Evolutionary conservation across 2,329 filamentous ascomycete species (phyloP).

Genomic region (Trichophyton mentagrophytes): DNA sequence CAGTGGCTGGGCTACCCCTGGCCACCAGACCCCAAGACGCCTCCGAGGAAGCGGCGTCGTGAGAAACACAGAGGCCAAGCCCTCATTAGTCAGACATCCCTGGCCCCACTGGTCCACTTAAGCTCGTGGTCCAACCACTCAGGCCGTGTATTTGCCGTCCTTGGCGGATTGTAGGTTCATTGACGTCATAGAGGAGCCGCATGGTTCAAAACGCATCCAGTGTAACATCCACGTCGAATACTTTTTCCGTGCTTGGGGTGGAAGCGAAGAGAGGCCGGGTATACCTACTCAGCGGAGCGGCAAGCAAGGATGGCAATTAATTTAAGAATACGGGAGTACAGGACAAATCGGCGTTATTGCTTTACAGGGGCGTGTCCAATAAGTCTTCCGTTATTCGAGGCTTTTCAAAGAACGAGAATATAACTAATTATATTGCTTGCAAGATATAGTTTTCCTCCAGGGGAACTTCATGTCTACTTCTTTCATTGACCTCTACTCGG

Average conservation of each 20-base stretch:
- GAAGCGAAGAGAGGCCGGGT: background rate
- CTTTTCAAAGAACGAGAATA: background rate
- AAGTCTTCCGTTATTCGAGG: background rate
- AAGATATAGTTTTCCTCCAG: too few relatives aligned
- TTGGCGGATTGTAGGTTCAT: background rate
- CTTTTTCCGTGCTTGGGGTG: background rate
- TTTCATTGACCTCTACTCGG: background rate
- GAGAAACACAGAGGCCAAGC: background rate
- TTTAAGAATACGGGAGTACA: background rate
- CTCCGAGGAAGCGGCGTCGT: background rate
- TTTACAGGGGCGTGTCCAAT: background rate
- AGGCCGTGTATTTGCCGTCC: background rate
- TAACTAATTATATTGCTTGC: too few relatives aligned
- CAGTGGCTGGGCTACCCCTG: background rate
- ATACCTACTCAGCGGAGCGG: background rate
- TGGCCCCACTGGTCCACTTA: background rate
- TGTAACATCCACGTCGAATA: background rate
- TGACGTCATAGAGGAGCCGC: background rate
- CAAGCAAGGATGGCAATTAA: background rate
- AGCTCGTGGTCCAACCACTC: background rate
- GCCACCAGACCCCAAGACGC: background rate
- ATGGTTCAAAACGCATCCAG: background rate
- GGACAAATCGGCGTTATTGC: background rate
- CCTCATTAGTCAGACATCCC: background rate
- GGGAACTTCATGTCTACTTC: too few relatives aligned